phyloP scores from a whole-genome alignment of 805 yeast species.

The Ogataea corticis region DNA sequence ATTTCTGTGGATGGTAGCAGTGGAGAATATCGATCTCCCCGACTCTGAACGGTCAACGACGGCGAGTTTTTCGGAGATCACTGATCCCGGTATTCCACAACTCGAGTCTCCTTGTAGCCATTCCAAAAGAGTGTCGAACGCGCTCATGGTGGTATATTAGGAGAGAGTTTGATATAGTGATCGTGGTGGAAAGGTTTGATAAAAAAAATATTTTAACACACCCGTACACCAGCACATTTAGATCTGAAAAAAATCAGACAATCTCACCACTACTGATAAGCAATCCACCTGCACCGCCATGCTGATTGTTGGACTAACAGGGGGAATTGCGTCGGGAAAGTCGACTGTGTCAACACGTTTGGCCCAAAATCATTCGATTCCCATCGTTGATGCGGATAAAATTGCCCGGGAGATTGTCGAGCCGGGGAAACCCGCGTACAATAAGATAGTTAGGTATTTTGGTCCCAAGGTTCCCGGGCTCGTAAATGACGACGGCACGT shows the following conservation, averaged over 20 bases:
- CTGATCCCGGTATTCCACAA: slow-evolving; percentile 14
- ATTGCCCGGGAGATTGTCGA: slow-evolving; percentile 84
- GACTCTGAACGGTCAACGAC: slow-evolving; percentile 44
- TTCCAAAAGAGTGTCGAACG: slow-evolving; percentile 22
- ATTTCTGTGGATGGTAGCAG: slow-evolving; percentile 35
- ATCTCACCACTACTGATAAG: not conserved
- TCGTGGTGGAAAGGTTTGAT: not conserved
- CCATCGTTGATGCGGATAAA: slow-evolving; percentile 85
- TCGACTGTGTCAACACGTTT: slow-evolving; percentile 78
- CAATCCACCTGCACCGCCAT: slow-evolving; percentile 36
- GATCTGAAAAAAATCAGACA: not conserved
- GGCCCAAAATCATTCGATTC: slow-evolving; percentile 47
- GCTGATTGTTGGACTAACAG: slow-evolving; percentile 94
- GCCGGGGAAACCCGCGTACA: slow-evolving; percentile 76
- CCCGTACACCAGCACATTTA: too few relatives aligned
- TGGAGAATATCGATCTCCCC: slow-evolving; percentile 67
- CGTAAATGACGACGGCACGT: slow-evolving; percentile 44
- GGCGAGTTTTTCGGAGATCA: slow-evolving; percentile 41
- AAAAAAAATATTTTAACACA: too few relatives aligned
- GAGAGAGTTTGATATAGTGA: not conserved
- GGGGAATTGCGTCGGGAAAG: slow-evolving; percentile 97
- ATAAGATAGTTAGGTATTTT: slow-evolving; percentile 63
- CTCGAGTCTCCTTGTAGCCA: slow-evolving; percentile 34
- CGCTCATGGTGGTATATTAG: slow-evolving; percentile 9
- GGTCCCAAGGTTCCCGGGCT: slow-evolving; percentile 51